Evolutionary conservation across 306 rosid genomes (phyloP), one percentile per base, ranked within the genome.

Genomic region (Cyamopsis tetragonoloba): DNA sequence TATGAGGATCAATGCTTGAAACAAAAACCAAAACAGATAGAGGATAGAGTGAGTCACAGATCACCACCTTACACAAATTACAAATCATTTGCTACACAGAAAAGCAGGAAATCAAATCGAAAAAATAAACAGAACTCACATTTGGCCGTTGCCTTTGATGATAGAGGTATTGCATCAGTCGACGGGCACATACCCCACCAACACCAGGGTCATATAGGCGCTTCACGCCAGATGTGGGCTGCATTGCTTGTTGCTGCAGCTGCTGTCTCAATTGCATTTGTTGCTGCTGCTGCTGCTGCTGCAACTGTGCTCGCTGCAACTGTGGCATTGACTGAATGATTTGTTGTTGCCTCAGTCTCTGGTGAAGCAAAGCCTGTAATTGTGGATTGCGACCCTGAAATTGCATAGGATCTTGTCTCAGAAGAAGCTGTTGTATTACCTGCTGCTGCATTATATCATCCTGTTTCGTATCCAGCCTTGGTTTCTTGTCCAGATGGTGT

Each of bases 161-260:
- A 78, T 90, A 95, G 18, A 95, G 79, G 72, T 90, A 95, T 69
- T 95, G 99, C 99, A 90, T 91, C 84, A 95, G 67, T 54, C 99
- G 91, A 24, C 97, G 99, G 26, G 92, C 80, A 82, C 99, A 95
- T 8, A 95, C 96, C 38, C 99, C 97, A 71, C 84, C 68, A 32
- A 90, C 97, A 59, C 87, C 86, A 66, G 84, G 70, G 30, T 95
- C 99, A 82, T 67, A 77, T 5, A 92, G 91, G 2, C 90, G 95
- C 81, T 95, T 95, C 72, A 73, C 42, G 13, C 80, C 56, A 70
- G 96, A 61, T n/a, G 18, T 17, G 11, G 91, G 96, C 71, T 79
- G 91, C 88, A 91, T 61, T 46, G 78, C 85, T 79, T 86, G 92
- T 71, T 89, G 98, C 58, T 90, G 96, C 44, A 88, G 58, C 46